Conservation (phyloP, 176 grass and related monocot genomes). For the Oryza glaberrima region DNA sequence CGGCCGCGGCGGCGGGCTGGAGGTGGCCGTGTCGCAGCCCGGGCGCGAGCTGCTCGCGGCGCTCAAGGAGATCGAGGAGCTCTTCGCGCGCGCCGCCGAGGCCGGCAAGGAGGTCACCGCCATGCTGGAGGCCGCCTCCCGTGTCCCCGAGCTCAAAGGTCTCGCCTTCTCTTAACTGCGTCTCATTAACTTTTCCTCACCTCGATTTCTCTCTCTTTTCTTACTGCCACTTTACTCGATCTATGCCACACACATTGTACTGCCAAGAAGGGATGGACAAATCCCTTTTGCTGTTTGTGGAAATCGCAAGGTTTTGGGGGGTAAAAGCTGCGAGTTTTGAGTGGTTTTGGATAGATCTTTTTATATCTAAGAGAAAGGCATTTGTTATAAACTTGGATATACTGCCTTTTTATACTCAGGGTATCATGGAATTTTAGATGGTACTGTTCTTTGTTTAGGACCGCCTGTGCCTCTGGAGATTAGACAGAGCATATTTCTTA, state of each 20-base stretch:
- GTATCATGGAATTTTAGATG: conserved; percentile 43
- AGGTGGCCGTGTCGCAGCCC: conserved; percentile 51
- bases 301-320: conserved; percentile 39
- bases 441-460: conserved; percentile 58
- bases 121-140: conserved; percentile 81
- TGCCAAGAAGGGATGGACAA: not conserved
- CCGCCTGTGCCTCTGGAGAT: conserved; percentile 47
- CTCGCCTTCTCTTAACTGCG: conserved; percentile 42
- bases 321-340: conserved; percentile 41
- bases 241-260: conserved; percentile 19
- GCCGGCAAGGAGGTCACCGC: conserved; percentile 78
- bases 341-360: conserved; percentile 30
- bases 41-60: conserved; percentile 79
- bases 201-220: conserved; percentile 12
- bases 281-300: conserved; percentile 42
- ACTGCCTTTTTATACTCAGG: conserved; percentile 38
- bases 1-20: conserved; percentile 45
- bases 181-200: conserved; percentile 1
- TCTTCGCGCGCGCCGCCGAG: conserved; percentile 72
- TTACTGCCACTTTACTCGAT: conserved; percentile 34
- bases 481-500: conserved; percentile 48
- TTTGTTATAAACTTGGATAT: conserved; percentile 37
- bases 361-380: conserved; percentile 33
- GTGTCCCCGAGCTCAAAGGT: conserved; percentile 85
- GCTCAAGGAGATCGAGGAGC: conserved; percentile 78